A percentile compares a stretch with the other conserved stretches of the same genome.
Conservation (phyloP, 2,329 filamentous ascomycete species). For the Alternaria dauci region DNA sequence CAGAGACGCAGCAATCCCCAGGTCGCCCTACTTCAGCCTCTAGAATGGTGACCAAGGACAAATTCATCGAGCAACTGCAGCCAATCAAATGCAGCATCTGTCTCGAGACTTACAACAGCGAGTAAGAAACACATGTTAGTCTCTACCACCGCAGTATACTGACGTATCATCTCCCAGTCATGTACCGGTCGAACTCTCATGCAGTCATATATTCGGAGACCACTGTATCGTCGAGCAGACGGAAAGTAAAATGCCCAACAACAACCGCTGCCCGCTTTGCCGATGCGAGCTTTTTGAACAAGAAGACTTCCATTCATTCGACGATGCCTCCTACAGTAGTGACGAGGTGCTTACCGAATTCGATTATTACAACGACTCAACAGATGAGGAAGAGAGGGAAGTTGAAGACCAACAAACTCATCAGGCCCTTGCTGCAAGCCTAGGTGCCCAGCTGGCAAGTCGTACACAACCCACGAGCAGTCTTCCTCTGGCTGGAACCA, state of each 20-base stretch:
- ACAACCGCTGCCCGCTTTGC: conserved; percentile 1
- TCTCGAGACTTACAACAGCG: conserved; percentile 2
- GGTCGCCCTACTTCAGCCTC: neutral
- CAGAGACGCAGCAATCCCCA: neutral
- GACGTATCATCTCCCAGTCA: neutral
- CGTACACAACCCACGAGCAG: neutral
- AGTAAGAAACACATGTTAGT: neutral
- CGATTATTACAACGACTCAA: neutral
- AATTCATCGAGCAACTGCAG: conserved; percentile 9
- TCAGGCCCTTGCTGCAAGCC: neutral
- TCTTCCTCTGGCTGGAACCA: neutral
- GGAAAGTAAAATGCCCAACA: neutral
- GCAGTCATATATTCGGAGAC: conserved; percentile 7
- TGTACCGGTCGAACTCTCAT: conserved; percentile 3
- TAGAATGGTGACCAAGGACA: conserved; percentile 3
- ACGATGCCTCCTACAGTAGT: neutral
- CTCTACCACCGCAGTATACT: neutral
- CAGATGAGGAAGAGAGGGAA: neutral
- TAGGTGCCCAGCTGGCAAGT: neutral
- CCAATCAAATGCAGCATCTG: conserved; percentile 8
- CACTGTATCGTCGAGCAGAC: conserved; percentile 7
- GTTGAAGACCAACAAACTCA: neutral
- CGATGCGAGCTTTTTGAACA: conserved; percentile 2
- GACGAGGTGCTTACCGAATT: neutral
- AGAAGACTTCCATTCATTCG: neutral